A percentile compares a stretch with the other conserved stretches of the same genome.
Evolutionary conservation across 2,329 filamentous ascomycete genomes (phyloP).

Genomic region (Diaporthe australafricana): DNA sequence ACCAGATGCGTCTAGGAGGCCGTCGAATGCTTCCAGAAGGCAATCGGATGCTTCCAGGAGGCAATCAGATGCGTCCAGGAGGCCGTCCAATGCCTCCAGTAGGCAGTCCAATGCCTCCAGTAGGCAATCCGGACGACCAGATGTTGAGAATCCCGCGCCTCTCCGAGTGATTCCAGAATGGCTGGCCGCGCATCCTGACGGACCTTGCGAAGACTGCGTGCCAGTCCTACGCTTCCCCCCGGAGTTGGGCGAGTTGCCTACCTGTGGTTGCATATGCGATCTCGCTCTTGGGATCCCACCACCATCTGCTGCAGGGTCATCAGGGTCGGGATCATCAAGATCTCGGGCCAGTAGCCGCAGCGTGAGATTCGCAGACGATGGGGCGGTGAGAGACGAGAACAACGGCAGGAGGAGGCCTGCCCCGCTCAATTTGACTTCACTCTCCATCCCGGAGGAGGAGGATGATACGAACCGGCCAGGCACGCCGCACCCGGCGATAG

Average conservation of each 20-base stretch:
- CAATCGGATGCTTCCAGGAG: neutral
- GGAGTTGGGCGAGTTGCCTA: conserved; percentile 5
- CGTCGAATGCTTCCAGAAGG: neutral
- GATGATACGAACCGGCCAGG: neutral
- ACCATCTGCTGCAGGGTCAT: neutral
- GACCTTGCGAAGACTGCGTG: conserved; percentile 20
- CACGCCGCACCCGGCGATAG: conserved; percentile 1
- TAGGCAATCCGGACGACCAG: neutral
- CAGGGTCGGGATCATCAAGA: neutral
- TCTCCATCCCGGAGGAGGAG: neutral
- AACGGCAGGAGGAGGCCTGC: neutral
- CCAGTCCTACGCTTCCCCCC: conserved; percentile 17
- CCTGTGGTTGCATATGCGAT: conserved; percentile 17
- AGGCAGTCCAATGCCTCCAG: neutral
- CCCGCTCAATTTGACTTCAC: conserved; percentile 1
- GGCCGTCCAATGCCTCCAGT: neutral
- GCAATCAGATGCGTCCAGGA: neutral
- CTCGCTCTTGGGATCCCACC: conserved; percentile 11
- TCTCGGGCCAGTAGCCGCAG: conserved; percentile 13
- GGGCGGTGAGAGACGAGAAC: too few species aligned
- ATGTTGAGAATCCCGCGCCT: neutral
- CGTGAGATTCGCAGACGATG: conserved; percentile 30
- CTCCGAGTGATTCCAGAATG: conserved; percentile 15
- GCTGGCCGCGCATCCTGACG: conserved; percentile 13
- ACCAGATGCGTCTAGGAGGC: neutral